phyloP scores from a whole-genome alignment of 1,284 basidiomycete species.

The Rhodofomes roseus region DNA sequence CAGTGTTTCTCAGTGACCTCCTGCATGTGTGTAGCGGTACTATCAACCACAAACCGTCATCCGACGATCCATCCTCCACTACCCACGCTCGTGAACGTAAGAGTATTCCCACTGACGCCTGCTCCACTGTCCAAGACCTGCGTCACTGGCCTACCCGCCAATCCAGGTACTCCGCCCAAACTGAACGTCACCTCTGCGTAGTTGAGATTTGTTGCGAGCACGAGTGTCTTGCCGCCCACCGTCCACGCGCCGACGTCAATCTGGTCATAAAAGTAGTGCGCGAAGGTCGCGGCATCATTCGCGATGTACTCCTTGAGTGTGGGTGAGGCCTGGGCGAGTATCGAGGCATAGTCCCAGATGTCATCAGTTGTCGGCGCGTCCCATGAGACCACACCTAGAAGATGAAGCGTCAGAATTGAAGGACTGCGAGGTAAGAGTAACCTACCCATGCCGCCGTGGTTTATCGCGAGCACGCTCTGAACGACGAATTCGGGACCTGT shows the following conservation, averaged over 20 bases:
- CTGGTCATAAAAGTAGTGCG: constrained; percentile 26
- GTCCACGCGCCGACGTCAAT: constrained; percentile 40
- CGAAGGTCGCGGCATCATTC: constrained; percentile 25
- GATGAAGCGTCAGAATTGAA: not conserved
- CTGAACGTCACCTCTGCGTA: constrained; percentile 28
- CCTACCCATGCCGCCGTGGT: constrained; percentile 62
- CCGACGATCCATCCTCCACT: constrained; percentile 29
- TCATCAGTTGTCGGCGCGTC: constrained; percentile 57
- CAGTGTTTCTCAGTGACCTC: too few species aligned
- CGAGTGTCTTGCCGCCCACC: constrained; percentile 27
- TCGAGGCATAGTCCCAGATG: constrained; percentile 55
- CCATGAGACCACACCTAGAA: constrained; percentile 65
- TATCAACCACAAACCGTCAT: not conserved
- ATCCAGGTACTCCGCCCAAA: constrained; percentile 14
- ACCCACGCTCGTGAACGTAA: constrained; percentile 26
- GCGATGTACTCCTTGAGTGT: constrained; percentile 39
- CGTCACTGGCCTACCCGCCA: constrained; percentile 8
- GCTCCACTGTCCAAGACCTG: constrained; percentile 31
- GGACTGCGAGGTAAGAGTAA: not conserved
- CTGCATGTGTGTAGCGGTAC: too few species aligned
- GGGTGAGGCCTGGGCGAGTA: constrained; percentile 43
- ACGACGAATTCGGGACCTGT: constrained; percentile 69
- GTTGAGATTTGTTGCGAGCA: constrained; percentile 41
- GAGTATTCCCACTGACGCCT: constrained; percentile 15
- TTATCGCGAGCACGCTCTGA: constrained; percentile 60